phyloP scores from a whole-genome alignment of 768 basidiomycete species.

The Phylloporus sp. region DNA sequence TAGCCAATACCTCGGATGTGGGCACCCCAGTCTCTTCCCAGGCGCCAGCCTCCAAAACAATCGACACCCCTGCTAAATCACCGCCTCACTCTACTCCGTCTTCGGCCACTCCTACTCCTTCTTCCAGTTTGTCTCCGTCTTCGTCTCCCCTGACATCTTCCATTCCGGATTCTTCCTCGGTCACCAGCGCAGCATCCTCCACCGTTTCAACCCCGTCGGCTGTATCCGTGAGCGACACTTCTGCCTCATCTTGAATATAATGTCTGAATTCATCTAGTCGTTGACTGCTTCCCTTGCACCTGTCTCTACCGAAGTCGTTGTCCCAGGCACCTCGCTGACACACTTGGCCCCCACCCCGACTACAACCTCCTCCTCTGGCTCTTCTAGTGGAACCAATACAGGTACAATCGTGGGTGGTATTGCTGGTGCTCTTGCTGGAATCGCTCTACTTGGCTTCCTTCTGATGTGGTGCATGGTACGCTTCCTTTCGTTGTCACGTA shows the following conservation, averaged over 20 bases:
- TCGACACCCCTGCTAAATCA: slow-evolving; percentile 16
- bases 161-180: too few relatives aligned
- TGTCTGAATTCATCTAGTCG: background rate
- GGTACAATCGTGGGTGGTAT: slow-evolving; percentile 37
- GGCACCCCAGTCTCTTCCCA: background rate
- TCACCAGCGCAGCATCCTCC: slow-evolving; percentile 1
- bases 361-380: slow-evolving; percentile 29
- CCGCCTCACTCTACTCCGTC: slow-evolving; percentile 3
- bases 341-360: slow-evolving; percentile 11
- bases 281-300: background rate
- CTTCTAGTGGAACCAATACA: slow-evolving; percentile 32
- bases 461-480: slow-evolving; percentile 47
- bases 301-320: background rate
- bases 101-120: background rate
- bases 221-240: slow-evolving; percentile 19
- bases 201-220: background rate
- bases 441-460: slow-evolving; percentile 37
- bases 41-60: slow-evolving; percentile 7
- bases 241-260: background rate
- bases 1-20: background rate
- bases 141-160: slow-evolving; percentile 1
- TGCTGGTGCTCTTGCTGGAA: slow-evolving; percentile 41
- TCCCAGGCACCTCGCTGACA: background rate
- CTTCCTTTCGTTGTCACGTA: background rate
- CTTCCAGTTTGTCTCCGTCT: slow-evolving; percentile 11